Base-by-base conservation (phyloP, 1,284 basidiomycete genomes). In the Schizopora paradoxa region DNA sequence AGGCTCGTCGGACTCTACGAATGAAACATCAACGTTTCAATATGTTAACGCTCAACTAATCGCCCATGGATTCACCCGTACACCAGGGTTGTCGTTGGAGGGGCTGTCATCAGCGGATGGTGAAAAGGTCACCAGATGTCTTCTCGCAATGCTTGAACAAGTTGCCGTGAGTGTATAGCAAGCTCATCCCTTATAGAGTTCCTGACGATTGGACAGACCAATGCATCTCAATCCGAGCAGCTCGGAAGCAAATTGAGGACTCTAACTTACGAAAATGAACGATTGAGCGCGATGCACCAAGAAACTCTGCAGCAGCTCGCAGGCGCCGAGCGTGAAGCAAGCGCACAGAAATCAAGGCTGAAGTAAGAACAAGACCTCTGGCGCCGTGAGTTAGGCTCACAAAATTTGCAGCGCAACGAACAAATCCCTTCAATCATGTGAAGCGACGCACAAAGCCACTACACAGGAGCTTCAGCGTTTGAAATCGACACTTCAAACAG, bases 211-310 rank as follows among this genome's bases (percentile, higher is more conserved):
- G 22, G 21, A 32, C 54, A 90, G 91, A 77, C 84, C 57, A 91
- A 94, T 60, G 82, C 92, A 71, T 67, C 75, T 7, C 72, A 79
- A n/a, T 78, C 86, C 18, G 91, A 95, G 54, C 76, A 85, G 4
- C 60, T 92, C 3, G 74, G 80, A 0, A 81, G 86, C 0, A 86
- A 88, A 53, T 65, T 89, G 31, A 72, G 87, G 13, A 91, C 86
- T 0, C 65, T 92, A 2, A 74, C 79, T 6, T 93, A 94, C 53
- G 91, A 95, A 56, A 73, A 89, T 49, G 89, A 93, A 56, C 76
- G 91, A 1, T 68, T 92, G 36, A 63, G 66, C 28, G 76, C 76
- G 13, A 79, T 86, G 71, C 72, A 83, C 60, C 72, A 67, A 43
- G 65, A 67, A 16, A 74, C 74, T 38, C 74, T 63, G 13, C 76